Conservation (phyloP, 1,284 basidiomycete genomes). For the Ganoderma resinaceum region DNA sequence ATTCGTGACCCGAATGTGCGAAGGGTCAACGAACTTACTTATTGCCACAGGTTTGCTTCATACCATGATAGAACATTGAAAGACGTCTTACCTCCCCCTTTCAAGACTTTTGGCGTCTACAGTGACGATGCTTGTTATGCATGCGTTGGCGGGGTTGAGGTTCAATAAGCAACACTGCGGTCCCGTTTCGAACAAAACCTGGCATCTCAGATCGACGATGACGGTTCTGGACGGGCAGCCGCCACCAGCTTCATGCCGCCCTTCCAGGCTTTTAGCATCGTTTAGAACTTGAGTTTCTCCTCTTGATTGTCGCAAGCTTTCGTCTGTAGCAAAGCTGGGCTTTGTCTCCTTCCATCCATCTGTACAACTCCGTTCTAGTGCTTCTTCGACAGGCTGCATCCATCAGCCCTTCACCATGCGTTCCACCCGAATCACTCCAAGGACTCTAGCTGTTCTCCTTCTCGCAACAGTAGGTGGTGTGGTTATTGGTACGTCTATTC, state of each 20-base stretch:
- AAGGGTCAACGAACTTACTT: not conserved
- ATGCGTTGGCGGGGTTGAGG: not conserved
- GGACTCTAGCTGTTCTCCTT: constrained; percentile 7
- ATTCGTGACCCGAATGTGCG: not conserved
- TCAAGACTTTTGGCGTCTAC: not conserved
- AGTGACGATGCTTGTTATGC: not conserved
- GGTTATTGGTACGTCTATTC: constrained; percentile 20
- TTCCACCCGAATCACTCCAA: constrained; percentile 5
- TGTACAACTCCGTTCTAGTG: not conserved
- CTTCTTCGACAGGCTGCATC: not conserved
- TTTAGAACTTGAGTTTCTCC: not conserved
- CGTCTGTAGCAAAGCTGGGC: constrained; percentile 19
- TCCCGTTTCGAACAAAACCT: not conserved
- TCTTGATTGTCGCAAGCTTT: not conserved
- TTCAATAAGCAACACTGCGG: not conserved
- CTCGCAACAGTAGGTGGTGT: constrained; percentile 27
- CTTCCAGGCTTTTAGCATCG: not conserved
- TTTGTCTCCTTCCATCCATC: constrained; percentile 12
- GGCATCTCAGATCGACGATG: not conserved
- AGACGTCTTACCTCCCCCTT: not conserved
- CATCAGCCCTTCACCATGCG: not conserved
- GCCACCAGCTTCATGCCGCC: not conserved
- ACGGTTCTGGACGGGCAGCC: not conserved
- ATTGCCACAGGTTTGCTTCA: no score
- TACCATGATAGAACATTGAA: no score